These are phyloP conservation scores for Apiotrichum siamense DNA, from an alignment of 1,284 basidiomycete genomes.

Conservation along the genomic window DNA sequence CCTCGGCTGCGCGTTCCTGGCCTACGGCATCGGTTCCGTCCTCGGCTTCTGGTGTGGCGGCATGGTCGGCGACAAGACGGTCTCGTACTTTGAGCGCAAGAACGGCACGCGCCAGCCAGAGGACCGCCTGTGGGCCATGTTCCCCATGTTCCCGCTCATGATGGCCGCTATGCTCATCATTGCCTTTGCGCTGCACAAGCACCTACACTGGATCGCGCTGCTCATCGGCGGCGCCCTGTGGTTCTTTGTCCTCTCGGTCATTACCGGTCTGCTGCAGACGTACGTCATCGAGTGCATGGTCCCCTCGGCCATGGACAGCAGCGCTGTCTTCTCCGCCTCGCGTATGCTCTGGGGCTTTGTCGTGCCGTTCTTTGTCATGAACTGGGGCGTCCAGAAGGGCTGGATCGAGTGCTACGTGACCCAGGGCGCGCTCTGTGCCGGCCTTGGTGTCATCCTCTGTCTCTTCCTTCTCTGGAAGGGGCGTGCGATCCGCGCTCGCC, in stretches of 20 bases:
- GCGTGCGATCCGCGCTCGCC: constrained; percentile 18
- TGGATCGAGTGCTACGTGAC: constrained; percentile 30
- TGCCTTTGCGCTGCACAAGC: constrained; percentile 32
- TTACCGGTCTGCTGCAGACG: constrained; percentile 29
- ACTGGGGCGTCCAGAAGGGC: constrained; percentile 30
- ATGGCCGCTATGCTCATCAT: constrained; percentile 35
- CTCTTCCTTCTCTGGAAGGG: constrained; percentile 30
- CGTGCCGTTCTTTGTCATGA: constrained; percentile 40
- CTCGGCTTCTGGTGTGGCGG: constrained; percentile 44
- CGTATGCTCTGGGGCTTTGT: constrained; percentile 44
- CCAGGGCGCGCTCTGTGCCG: constrained; percentile 32
- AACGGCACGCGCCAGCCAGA: constrained; percentile 41
- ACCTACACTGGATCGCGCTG: constrained; percentile 40
- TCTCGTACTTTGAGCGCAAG: constrained; percentile 32
- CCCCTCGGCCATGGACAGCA: constrained; percentile 32
- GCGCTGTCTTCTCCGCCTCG: constrained; percentile 44
- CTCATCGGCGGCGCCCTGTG: constrained; percentile 41
- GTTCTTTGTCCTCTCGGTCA: constrained; percentile 33
- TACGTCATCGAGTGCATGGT: constrained; percentile 45
- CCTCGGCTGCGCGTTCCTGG: constrained; percentile 39
- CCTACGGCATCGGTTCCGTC: constrained; percentile 35
- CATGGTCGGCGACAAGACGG: constrained; percentile 34
- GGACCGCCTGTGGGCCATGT: constrained; percentile 39
- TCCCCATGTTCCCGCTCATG: constrained; percentile 25
- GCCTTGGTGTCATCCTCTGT: constrained; percentile 17